Evolutionary conservation across 2,329 filamentous ascomycete species (phyloP).

Genomic region (Talaromyces rugulosus): DNA sequence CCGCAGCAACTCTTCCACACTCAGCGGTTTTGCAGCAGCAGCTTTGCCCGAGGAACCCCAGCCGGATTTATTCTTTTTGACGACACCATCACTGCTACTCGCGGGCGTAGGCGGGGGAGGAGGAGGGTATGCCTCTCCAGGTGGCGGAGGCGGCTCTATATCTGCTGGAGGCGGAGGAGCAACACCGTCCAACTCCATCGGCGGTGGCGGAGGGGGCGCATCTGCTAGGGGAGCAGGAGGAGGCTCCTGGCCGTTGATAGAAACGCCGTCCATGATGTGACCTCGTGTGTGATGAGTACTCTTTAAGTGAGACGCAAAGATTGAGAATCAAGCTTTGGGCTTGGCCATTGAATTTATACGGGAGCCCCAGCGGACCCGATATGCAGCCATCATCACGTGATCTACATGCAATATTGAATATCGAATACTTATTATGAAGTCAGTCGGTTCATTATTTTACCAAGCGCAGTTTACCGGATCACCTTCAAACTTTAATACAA

Average conservation of each 20-base stretch:
- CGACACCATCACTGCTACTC: constrained; percentile 28
- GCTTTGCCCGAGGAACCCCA: constrained; percentile 41
- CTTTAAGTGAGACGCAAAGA: not conserved
- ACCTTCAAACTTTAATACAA: not conserved
- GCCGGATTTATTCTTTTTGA: constrained; percentile 50
- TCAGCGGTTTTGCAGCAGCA: constrained; percentile 54
- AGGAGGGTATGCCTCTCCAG: constrained; percentile 34
- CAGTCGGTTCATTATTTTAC: no score
- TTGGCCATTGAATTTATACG: constrained; percentile 25
- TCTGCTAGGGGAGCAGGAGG: constrained; percentile 43
- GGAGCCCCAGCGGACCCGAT: constrained; percentile 13
- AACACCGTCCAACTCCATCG: constrained; percentile 40
- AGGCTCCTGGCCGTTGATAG: constrained; percentile 32
- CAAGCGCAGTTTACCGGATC: not conserved
- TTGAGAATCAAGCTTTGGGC: not conserved
- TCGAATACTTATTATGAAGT: not conserved
- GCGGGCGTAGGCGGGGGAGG: constrained; percentile 34
- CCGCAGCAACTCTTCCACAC: constrained; percentile 78
- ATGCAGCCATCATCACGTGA: constrained; percentile 22
- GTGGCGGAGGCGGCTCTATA: constrained; percentile 40
- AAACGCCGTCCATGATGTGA: constrained; percentile 30
- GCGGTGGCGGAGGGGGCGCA: constrained; percentile 37
- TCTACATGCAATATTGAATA: not conserved
- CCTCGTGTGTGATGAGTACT: not conserved
- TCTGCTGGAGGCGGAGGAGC: constrained; percentile 41